Evolutionary conservation across 495 filamentous ascomycete species (phyloP), one percentile per base, ranked within the genome.

Genomic region (Aspergillus hancockii): DNA sequence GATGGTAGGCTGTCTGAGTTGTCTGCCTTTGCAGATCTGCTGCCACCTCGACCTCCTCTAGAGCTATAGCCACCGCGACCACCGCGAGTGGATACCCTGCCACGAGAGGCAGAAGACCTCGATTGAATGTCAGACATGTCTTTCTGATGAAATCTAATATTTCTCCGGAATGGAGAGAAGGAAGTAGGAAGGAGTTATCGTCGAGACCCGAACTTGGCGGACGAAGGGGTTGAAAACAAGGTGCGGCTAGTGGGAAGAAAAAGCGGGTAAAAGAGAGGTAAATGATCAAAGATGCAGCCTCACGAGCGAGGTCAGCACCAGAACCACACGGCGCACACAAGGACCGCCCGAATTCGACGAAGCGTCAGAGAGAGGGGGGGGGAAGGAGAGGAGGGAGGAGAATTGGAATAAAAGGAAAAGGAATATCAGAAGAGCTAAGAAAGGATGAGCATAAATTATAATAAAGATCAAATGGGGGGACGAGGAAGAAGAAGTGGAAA

Each of bases 81-180:
- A 67, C 92, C 92, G 66, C 92, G 85, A 74, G 83, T 74, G 65
- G 90, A 86, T 77, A 87, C 88, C 81, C 91, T 87, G 74, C 91
- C 91, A 71, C 92, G 90, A 64, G 84, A 80, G 65, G 86, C 87
- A 72, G 85, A 75, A 56, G 86, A 82, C 81, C 94, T 84, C 73
- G 88, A 81, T 80, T 92, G 87, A 76, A 90, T 87, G 84, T 97
- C 94, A 81, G 94, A 95, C 93, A 98, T 97, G 68, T 64, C 69
- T 62, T n/a, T 70, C 63, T 65, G 69, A 67, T 62, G 64, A 53
- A 62, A 63, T 54, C 50, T 62, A 59, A 25, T 23, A 50, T 57
- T 59, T 61, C 64, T 67, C 60, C 61, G 58, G 54, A 61, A 64
- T 66, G 70, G 70, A 73, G 68, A 66, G 71, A 72, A 64, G 61